Conservation (phyloP, 2,329 filamentous ascomycete species). For the Penicillium janthinellum region DNA sequence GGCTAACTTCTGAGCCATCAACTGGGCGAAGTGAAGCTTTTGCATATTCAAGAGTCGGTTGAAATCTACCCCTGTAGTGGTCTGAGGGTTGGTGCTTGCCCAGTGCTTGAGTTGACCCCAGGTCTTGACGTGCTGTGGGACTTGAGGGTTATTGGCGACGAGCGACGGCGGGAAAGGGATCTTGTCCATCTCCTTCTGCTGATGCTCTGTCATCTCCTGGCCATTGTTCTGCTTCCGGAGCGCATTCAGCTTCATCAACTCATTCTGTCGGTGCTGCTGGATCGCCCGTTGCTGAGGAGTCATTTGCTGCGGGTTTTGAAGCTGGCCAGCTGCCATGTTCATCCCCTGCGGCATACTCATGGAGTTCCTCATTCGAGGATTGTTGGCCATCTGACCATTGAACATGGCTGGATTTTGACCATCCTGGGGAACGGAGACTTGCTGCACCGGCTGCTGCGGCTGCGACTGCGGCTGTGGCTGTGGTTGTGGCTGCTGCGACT, state of each 20-base stretch:
- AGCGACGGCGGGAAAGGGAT: constrained; percentile 41
- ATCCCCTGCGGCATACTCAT: constrained; percentile 40
- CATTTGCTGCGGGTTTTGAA: constrained; percentile 33
- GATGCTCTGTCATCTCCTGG: constrained; percentile 44
- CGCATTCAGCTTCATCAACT: constrained; percentile 35
- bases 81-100: constrained; percentile 50
- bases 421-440: constrained; percentile 33
- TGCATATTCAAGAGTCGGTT: constrained; percentile 46
- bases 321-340: constrained; percentile 25
- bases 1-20: constrained; percentile 30
- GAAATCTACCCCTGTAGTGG: constrained; percentile 43
- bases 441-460: not conserved
- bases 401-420: constrained; percentile 36
- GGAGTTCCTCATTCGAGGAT: constrained; percentile 38
- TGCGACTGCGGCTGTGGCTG: constrained; percentile 24
- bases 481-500: constrained; percentile 14
- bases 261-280: constrained; percentile 35
- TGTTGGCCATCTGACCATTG: constrained; percentile 37
- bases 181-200: constrained; percentile 48
- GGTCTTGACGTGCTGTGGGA: constrained; percentile 55
- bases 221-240: constrained; percentile 36
- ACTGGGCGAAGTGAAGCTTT: constrained; percentile 49
- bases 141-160: constrained; percentile 35
- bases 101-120: constrained; percentile 62
- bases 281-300: constrained; percentile 36